These are phyloP conservation scores for Excoecaria agallocha DNA, from an alignment of 345 rosid genomes.

Conservation along the genomic window DNA sequence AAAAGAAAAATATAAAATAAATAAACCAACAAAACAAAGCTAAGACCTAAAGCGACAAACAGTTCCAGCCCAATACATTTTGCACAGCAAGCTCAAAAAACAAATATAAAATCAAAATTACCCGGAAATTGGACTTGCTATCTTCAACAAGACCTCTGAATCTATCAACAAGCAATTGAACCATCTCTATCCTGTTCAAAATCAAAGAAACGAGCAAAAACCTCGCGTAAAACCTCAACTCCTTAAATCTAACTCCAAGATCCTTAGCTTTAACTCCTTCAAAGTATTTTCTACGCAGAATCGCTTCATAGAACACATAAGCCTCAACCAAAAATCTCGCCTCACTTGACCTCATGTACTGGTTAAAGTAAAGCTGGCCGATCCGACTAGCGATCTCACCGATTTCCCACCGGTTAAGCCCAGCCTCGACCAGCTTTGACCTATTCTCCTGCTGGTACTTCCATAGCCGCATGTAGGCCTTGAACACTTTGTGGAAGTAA, in stretches of 20 bases:
- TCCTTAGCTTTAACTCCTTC: constrained; percentile 46
- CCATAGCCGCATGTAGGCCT: constrained; percentile 94
- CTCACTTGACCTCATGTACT: constrained; percentile 92
- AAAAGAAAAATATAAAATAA: background rate
- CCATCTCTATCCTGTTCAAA: constrained; percentile 61
- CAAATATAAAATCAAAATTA: constrained; percentile 18
- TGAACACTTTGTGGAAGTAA: constrained; percentile 79
- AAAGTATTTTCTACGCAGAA: constrained; percentile 71
- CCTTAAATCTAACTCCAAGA: constrained; percentile 74
- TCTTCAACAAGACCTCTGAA: constrained; percentile 57
- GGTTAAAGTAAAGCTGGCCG: constrained; percentile 94
- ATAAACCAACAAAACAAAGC: background rate
- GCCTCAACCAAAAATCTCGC: constrained; percentile 81
- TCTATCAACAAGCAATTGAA: constrained; percentile 28
- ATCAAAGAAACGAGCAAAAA: constrained; percentile 79
- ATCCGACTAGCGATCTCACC: constrained; percentile 99
- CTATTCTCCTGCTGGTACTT: constrained; percentile 90
- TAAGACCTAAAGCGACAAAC: background rate
- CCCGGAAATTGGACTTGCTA: constrained; percentile 68
- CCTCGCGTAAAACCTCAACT: constrained; percentile 84
- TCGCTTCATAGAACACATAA: constrained; percentile 90
- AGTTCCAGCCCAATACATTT: background rate
- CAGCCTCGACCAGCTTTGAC: constrained; percentile 62
- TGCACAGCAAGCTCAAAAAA: background rate
- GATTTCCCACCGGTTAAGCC: constrained; percentile 92